Evolutionary conservation across 345 rosid species (phyloP).

Genomic region (Camelina laxa): DNA sequence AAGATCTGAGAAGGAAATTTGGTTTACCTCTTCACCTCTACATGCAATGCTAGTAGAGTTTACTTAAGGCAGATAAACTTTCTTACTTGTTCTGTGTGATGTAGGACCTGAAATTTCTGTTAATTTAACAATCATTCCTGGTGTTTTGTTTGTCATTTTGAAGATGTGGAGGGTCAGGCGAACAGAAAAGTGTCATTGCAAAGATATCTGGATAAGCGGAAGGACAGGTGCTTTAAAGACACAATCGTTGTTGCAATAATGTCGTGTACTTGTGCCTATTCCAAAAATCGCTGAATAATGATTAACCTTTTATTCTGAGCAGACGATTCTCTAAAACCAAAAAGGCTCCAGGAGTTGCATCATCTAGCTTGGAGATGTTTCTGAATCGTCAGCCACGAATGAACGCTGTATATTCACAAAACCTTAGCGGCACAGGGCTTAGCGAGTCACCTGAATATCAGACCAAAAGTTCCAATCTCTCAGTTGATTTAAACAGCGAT

Average conservation of each 20-base stretch:
- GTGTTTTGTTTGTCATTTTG: constrained; percentile 37
- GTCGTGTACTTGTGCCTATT: background rate
- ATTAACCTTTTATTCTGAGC: constrained; percentile 39
- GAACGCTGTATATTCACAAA: constrained; percentile 58
- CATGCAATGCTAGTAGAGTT: background rate
- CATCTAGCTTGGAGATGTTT: constrained; percentile 62
- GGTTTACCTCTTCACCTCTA: background rate
- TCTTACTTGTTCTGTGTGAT: constrained; percentile 17
- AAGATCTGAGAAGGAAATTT: constrained; percentile 1
- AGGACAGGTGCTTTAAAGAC: constrained; percentile 65
- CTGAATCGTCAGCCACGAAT: constrained; percentile 55
- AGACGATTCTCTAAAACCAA: constrained; percentile 60
- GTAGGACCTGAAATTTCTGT: background rate
- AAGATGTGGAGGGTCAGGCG: constrained; percentile 73
- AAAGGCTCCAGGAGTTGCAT: constrained; percentile 58
- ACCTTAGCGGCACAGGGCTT: constrained; percentile 34
- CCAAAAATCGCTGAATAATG: background rate
- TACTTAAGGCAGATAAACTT: background rate
- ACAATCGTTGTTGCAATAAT: constrained; percentile 6
- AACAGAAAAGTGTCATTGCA: constrained; percentile 70
- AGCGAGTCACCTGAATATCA: constrained; percentile 52
- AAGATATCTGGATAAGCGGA: constrained; percentile 76
- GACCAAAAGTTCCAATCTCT: constrained; percentile 47
- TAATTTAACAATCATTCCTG: constrained; percentile 16
- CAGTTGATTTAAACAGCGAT: constrained; percentile 66